Evolutionary conservation across 2,329 filamentous ascomycete genomes (phyloP).

Genomic region (Colletotrichum incanum): DNA sequence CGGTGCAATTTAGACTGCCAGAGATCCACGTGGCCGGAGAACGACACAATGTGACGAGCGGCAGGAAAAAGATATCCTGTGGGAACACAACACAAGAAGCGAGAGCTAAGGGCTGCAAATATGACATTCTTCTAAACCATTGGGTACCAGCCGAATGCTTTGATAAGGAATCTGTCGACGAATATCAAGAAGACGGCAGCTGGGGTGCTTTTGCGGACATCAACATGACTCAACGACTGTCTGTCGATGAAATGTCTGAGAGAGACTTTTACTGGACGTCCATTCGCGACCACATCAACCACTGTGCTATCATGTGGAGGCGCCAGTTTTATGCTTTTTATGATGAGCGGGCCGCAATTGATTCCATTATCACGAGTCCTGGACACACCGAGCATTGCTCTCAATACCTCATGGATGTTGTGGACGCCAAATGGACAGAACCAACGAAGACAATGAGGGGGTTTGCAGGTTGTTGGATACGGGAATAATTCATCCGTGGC

Average conservation of each 20-base stretch:
- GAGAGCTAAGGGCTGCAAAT: constrained; percentile 43
- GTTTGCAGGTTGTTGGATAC: constrained; percentile 40
- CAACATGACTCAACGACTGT: constrained; percentile 44
- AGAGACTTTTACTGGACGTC: constrained; percentile 46
- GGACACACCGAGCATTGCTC: constrained; percentile 50
- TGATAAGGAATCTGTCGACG: constrained; percentile 46
- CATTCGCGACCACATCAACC: constrained; percentile 48
- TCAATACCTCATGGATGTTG: constrained; percentile 47
- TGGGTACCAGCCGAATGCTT: constrained; percentile 47
- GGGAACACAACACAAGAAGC: constrained; percentile 45
- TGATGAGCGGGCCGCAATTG: constrained; percentile 45
- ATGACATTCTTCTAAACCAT: constrained; percentile 48
- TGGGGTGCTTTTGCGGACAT: constrained; percentile 47
- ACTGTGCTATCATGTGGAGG: constrained; percentile 49
- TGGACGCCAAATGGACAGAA: constrained; percentile 43
- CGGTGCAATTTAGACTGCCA: not conserved
- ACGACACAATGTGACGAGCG: constrained; percentile 45
- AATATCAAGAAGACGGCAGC: constrained; percentile 48
- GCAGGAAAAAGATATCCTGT: constrained; percentile 43
- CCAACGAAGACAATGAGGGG: constrained; percentile 43
- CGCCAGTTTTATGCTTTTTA: constrained; percentile 47
- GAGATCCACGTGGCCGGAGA: not conserved
- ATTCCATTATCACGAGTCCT: constrained; percentile 45
- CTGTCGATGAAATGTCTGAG: constrained; percentile 46
- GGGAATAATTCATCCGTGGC: not conserved